A percentile compares a stretch with the other conserved stretches of the same genome.
Conservation (phyloP, 2,329 filamentous ascomycete species). For the Aspergillus ruber region DNA sequence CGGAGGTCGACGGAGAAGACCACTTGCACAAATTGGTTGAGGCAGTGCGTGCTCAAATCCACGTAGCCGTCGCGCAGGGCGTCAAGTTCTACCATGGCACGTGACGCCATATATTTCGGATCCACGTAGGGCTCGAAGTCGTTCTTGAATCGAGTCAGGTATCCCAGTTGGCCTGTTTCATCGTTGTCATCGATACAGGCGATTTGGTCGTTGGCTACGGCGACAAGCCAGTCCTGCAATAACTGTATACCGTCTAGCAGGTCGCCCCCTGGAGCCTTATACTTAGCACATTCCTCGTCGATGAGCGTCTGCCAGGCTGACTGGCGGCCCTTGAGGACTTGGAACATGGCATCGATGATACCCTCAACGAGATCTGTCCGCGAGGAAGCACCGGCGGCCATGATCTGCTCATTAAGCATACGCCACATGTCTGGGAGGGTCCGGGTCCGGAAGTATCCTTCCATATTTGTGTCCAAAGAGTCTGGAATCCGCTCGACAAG, state of each 20-base stretch:
- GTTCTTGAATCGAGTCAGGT: slow-evolving; percentile 77
- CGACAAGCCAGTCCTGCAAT: slow-evolving; percentile 84
- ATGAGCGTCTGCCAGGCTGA: slow-evolving; percentile 80
- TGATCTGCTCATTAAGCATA: slow-evolving; percentile 89
- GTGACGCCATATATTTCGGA: slow-evolving; percentile 66
- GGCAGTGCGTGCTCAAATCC: slow-evolving; percentile 88
- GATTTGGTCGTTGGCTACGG: slow-evolving; percentile 97
- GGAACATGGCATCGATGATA: slow-evolving; percentile 92
- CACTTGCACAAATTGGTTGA: slow-evolving; percentile 75
- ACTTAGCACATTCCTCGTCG: slow-evolving; percentile 74
- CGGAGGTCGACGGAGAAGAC: slow-evolving; percentile 89
- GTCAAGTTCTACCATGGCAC: slow-evolving; percentile 65
- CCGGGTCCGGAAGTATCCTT: slow-evolving; percentile 85
- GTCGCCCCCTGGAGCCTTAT: slow-evolving; percentile 49
- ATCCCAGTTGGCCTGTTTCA: slow-evolving; percentile 70
- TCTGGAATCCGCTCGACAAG: slow-evolving; percentile 73
- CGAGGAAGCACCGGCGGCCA: slow-evolving; percentile 75
- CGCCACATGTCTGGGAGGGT: slow-evolving; percentile 94
- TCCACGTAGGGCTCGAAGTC: slow-evolving; percentile 78
- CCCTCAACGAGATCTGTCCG: slow-evolving; percentile 88
- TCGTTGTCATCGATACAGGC: slow-evolving; percentile 87
- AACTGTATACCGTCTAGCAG: slow-evolving; percentile 64
- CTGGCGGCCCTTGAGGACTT: slow-evolving; percentile 75
- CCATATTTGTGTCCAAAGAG: slow-evolving; percentile 78
- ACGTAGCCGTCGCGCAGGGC: slow-evolving; percentile 84